Evolutionary conservation across 352 stramenopile genomes (phyloP).

Genomic region (Globisporangium polare): DNA sequence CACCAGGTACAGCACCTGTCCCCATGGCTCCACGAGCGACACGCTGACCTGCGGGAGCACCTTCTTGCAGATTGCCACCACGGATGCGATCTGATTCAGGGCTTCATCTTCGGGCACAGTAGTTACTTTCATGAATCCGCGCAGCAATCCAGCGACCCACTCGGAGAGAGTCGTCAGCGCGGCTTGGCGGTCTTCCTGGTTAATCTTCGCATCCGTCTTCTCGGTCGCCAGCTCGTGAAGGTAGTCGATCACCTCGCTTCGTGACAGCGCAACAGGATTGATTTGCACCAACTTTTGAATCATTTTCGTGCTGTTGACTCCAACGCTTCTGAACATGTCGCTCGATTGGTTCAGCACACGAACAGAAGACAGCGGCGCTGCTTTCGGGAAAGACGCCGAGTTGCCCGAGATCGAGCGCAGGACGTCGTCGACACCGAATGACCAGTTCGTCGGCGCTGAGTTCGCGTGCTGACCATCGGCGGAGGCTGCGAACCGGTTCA

Average conservation of each 20-base stretch:
- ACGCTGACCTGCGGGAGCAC: conserved; percentile 55
- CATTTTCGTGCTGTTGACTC: conserved; percentile 35
- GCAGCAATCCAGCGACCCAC: conserved; percentile 42
- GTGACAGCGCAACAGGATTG: conserved; percentile 31
- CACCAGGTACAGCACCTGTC: conserved; percentile 51
- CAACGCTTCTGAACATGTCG: conserved; percentile 31
- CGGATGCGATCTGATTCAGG: conserved; percentile 11
- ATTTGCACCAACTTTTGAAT: conserved; percentile 46
- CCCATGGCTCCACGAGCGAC: conserved; percentile 51
- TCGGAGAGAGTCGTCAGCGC: conserved; percentile 51
- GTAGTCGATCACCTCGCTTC: conserved; percentile 19
- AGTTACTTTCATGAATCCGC: conserved; percentile 31
- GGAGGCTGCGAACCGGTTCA: conserved; percentile 53
- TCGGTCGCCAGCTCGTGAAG: conserved; percentile 32
- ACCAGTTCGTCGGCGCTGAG: conserved; percentile 68
- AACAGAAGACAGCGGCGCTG: conserved; percentile 45
- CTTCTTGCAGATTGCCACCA: conserved; percentile 36
- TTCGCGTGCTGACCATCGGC: conserved; percentile 67
- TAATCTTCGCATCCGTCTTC: conserved; percentile 34
- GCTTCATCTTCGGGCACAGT: conserved; percentile 16
- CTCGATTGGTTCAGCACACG: conserved; percentile 49
- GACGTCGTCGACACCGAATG: conserved; percentile 65
- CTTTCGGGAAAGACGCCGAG: conserved; percentile 40
- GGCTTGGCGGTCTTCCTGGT: conserved; percentile 60
- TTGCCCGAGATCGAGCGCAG: conserved; percentile 47